These are phyloP conservation scores for Nicotiana knightiana DNA, from an alignment of 257 asterid genomes.

Conservation along the genomic window DNA sequence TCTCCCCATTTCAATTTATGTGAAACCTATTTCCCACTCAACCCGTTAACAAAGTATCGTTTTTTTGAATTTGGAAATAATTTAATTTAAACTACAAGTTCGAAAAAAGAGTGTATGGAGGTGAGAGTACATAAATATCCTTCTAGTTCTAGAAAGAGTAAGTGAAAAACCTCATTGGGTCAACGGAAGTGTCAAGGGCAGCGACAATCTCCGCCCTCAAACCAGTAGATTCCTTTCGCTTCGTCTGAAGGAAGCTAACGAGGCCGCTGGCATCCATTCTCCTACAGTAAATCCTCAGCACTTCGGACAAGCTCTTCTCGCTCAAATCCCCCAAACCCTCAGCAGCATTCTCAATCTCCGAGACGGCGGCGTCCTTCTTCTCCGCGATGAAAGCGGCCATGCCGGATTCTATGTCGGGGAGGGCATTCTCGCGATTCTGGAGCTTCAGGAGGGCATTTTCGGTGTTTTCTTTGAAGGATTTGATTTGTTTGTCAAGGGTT, in stretches of 20 bases:
- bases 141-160: background rate
- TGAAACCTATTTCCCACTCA: no score
- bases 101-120: no score
- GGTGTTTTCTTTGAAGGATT: background rate
- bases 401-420: conserved; percentile 1
- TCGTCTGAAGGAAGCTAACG: conserved; percentile 3
- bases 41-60: no score
- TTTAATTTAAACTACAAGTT: no score
- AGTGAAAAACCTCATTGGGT: conserved; percentile 18
- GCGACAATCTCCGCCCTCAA: conserved; percentile 12
- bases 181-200: conserved; percentile 12
- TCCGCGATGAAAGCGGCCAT: conserved; percentile 8
- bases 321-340: background rate
- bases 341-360: conserved; percentile 11
- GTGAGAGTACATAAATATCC: background rate
- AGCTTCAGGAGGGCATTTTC: conserved; percentile 5
- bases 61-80: no score
- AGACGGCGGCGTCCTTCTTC: conserved; percentile 10
- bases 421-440: conserved; percentile 12
- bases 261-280: conserved; percentile 21
- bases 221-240: conserved; percentile 13
- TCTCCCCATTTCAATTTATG: no score
- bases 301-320: conserved; percentile 2
- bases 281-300: conserved; percentile 15
- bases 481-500: conserved; percentile 10